Evolutionary conservation across 306 rosid genomes (phyloP).

Genomic region (Ceratonia siliqua): DNA sequence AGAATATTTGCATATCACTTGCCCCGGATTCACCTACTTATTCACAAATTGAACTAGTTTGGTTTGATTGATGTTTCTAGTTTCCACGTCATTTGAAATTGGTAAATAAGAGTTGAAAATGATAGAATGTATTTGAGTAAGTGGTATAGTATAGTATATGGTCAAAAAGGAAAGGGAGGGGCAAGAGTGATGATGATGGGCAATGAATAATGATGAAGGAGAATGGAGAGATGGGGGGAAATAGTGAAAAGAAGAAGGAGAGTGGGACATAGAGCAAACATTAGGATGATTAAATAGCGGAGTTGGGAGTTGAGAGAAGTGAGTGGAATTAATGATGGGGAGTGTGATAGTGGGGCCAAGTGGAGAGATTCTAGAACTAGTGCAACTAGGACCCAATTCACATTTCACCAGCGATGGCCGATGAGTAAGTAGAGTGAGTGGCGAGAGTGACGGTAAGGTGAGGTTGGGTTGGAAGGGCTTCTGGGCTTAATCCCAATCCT

Average conservation of each 20-base stretch:
- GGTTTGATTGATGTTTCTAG: no score
- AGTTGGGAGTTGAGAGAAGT: slow-evolving; percentile 26
- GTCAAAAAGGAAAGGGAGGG: no score
- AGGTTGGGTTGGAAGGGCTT: not conserved
- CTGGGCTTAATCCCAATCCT: slow-evolving; percentile 34
- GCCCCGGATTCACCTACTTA: no score
- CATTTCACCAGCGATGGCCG: slow-evolving; percentile 3
- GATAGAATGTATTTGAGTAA: no score
- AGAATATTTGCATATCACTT: no score
- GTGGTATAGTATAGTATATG: no score
- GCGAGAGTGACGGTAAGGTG: no score
- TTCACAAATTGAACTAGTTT: no score
- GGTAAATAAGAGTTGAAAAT: no score
- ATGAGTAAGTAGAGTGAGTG: not conserved
- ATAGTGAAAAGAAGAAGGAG: not conserved
- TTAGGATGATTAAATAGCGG: slow-evolving; percentile 17
- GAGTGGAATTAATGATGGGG: slow-evolving; percentile 50
- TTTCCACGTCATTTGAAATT: no score
- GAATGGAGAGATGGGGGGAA: slow-evolving; percentile 3
- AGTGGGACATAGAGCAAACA: not conserved
- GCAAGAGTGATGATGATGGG: not conserved
- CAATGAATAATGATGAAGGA: not conserved
- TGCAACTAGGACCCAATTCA: not conserved
- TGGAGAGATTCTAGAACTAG: slow-evolving; percentile 36
- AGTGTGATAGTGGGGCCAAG: slow-evolving; percentile 44